These are phyloP conservation scores for Cutaneotrichosporon dermatis DNA, from an alignment of 1,284 basidiomycete genomes.

Conservation along the genomic window DNA sequence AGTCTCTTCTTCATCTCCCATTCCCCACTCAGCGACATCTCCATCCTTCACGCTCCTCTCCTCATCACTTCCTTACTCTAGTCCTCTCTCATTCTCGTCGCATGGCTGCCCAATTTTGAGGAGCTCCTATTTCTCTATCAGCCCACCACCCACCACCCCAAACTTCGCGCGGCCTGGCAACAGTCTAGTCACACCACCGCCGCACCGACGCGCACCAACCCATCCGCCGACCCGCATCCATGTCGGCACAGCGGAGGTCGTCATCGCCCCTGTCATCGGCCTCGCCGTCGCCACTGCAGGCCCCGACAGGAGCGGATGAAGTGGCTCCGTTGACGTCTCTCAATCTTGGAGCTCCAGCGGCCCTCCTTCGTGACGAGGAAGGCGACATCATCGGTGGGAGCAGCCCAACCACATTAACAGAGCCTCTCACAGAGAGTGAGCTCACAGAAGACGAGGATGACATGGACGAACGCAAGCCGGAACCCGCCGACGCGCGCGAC, in stretches of 20 bases:
- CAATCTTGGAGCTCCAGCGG: constrained; percentile 10
- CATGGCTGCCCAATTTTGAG: too few species aligned
- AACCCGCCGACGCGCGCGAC: constrained; percentile 6
- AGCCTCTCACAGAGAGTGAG: constrained; percentile 23
- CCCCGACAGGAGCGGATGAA: constrained; percentile 5
- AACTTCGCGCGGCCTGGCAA: background rate
- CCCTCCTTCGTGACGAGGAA: constrained; percentile 1
- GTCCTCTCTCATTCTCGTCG: too few species aligned
- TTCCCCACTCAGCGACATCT: too few species aligned
- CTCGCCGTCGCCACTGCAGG: constrained; percentile 18
- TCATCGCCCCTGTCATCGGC: constrained; percentile 23
- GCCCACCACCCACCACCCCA: background rate
- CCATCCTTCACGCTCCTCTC: too few species aligned
- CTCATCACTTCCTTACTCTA: too few species aligned
- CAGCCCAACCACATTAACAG: constrained; percentile 22
- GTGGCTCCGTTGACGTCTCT: constrained; percentile 2
- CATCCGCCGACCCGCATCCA: constrained; percentile 3
- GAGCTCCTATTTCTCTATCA: too few species aligned
- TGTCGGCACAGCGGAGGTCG: constrained; percentile 21
- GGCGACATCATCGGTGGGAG: constrained; percentile 19
- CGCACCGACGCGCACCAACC: background rate
- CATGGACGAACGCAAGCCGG: background rate
- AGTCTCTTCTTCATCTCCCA: too few species aligned
- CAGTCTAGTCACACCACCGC: background rate
- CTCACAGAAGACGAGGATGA: constrained; percentile 27